Percentiles rank a stretch among this genome's conserved stretches.
Conservation (phyloP, 2,329 filamentous ascomycete species). For the Cladorrhinum sp. region DNA sequence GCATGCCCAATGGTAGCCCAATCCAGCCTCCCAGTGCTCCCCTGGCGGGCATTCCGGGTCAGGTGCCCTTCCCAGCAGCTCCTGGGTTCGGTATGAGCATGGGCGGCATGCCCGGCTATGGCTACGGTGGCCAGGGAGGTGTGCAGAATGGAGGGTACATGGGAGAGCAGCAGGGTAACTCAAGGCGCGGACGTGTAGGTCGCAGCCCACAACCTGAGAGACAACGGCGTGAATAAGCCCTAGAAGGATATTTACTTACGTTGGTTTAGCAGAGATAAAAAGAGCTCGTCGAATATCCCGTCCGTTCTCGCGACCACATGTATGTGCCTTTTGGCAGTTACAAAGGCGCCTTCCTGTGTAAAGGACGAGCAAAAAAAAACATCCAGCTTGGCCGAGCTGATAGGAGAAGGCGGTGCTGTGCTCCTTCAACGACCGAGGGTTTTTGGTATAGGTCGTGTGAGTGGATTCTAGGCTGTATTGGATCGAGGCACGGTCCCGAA, state of each 20-base stretch:
- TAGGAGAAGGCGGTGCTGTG: neutral
- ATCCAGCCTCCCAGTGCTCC: constrained; percentile 44
- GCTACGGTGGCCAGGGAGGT: constrained; percentile 43
- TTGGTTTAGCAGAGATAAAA: neutral
- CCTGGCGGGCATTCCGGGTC: constrained; percentile 42
- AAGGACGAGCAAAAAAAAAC: neutral
- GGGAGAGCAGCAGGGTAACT: constrained; percentile 49
- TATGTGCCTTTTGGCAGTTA: too few relatives aligned
- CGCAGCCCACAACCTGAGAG: constrained; percentile 35
- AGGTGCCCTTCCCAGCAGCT: constrained; percentile 46
- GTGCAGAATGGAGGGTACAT: constrained; percentile 53
- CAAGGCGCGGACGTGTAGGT: constrained; percentile 58
- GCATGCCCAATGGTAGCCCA: constrained; percentile 50
- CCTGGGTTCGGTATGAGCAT: constrained; percentile 49
- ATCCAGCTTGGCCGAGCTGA: neutral
- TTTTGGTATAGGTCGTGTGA: neutral
- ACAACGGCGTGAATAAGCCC: constrained; percentile 24
- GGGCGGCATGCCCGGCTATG: constrained; percentile 36
- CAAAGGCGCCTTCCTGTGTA: too few relatives aligned
- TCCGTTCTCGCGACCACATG: too few relatives aligned
- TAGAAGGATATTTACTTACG: neutral
- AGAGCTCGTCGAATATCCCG: neutral
- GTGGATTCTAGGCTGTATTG: neutral
- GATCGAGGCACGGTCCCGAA: neutral
- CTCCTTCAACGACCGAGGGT: neutral